Evolutionary conservation across 2,329 filamentous ascomycete species (phyloP), one percentile per base, ranked within the genome.

Genomic region (Elsinoe australis): DNA sequence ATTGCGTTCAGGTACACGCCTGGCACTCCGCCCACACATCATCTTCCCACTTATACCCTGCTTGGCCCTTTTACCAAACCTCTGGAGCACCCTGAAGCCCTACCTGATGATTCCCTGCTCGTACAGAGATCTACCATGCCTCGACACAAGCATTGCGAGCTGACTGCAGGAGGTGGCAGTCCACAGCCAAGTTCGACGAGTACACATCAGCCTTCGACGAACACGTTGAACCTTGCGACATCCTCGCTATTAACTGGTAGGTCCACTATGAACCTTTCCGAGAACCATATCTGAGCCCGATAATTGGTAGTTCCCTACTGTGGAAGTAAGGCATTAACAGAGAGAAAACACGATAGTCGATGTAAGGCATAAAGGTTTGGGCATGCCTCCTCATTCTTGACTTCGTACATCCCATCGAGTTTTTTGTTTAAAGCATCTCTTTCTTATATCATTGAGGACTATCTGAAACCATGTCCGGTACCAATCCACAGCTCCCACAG

Each of bases 171-270:
- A 18, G 26, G 10, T 44, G 24, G 24, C 14, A 32, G 14, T 32
- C 17, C 24, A 29, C 5, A 31, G 39, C 39, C 39, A 44, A 44
- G 39, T 12, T 26, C 7, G 4, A 15, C 4, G 22, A 18, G 18
- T 5, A 44, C 39, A 21, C 14, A 15, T 19, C 28, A 18, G 15
- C 39, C 39, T 28, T 15, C 28, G 26, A 32, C 7, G 39, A n/a
- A 3, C 31, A 14, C 21, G 39, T 31, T 9, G 24, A 44, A 14
- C 24, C 14, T 10, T 32, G 39, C 39, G 14, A 29, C 28, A 31
- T 32, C 39, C 39, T 44, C 14, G 39, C n/a, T 29, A 26, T 14
- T 44, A 21, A 2, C 26, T 31, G 39, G 14, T 32, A 18, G 39
- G 5, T n/a, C 39, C 39, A 44, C 17, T 18, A n/a, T 44, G 19